Conservation (phyloP, 352 stramenopile genomes). For the Phytopythium delawarense region DNA sequence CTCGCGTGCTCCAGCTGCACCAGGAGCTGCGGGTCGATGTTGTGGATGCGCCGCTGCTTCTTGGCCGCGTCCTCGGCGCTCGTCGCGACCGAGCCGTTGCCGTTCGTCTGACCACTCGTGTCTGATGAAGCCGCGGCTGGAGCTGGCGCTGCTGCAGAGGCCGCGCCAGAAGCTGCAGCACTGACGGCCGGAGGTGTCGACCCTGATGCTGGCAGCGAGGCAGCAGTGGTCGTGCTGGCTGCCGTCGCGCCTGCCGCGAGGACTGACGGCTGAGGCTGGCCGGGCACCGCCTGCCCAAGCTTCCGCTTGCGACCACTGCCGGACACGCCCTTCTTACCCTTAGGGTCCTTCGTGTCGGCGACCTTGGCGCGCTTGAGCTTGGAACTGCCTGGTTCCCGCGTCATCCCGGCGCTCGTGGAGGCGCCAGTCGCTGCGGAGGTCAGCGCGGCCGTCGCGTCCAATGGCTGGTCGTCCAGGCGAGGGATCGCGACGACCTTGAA, state of each 20-base stretch:
- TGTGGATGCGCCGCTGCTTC: slow-evolving; percentile 86
- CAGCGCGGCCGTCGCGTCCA: slow-evolving; percentile 21
- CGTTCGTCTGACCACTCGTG: background rate
- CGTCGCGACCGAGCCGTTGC: slow-evolving; percentile 4
- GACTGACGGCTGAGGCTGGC: slow-evolving; percentile 12
- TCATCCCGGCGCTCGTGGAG: slow-evolving; percentile 11
- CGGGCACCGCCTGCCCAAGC: slow-evolving; percentile 38
- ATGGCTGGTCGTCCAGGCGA: slow-evolving; percentile 45
- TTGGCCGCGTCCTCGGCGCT: slow-evolving; percentile 81
- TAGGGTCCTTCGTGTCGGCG: slow-evolving; percentile 13
- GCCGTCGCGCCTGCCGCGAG: background rate
- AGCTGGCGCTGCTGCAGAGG: background rate
- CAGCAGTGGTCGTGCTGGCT: slow-evolving; percentile 4
- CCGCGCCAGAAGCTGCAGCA: background rate
- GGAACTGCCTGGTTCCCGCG: slow-evolving; percentile 39
- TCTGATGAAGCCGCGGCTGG: background rate
- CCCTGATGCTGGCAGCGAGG: background rate
- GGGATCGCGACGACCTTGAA: slow-evolving; percentile 91
- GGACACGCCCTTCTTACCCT: slow-evolving; percentile 27
- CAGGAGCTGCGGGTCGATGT: slow-evolving; percentile 85
- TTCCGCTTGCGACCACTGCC: slow-evolving; percentile 65
- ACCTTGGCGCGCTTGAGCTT: slow-evolving; percentile 47
- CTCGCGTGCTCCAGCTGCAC: slow-evolving; percentile 84
- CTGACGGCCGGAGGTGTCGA: background rate
- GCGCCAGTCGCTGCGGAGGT: slow-evolving; percentile 26